Evolutionary conservation across 2,329 filamentous ascomycete genomes (phyloP).

Genomic region (Colletotrichum salicis): DNA sequence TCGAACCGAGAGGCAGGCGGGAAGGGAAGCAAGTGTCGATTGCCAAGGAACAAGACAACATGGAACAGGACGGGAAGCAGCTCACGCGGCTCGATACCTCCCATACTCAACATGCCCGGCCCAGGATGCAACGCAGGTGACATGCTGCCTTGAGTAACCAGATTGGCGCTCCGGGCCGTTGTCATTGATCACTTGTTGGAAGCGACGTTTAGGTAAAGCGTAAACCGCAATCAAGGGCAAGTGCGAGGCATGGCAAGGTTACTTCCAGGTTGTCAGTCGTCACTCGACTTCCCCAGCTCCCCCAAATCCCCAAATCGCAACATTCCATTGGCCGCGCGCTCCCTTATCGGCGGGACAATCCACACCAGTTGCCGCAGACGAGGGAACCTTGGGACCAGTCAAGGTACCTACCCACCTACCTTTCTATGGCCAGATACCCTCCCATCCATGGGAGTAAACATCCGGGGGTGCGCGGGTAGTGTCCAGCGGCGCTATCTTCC

Average conservation of each 20-base stretch:
- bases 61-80: not conserved
- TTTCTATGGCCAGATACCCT: not conserved
- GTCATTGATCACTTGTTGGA: not conserved
- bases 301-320: conserved; percentile 4
- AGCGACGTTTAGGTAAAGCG: not conserved
- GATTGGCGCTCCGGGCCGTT: not conserved
- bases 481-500: not conserved
- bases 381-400: conserved; percentile 20
- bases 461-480: not conserved
- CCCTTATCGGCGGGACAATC: conserved; percentile 30
- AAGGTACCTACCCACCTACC: not conserved
- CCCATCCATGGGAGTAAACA: not conserved
- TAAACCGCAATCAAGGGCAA: too few species aligned
- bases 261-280: not conserved
- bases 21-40: not conserved
- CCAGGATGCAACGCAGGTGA: too few species aligned
- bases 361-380: conserved; percentile 12
- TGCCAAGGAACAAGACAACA: not conserved
- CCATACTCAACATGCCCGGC: too few species aligned
- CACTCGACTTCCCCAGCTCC: not conserved
- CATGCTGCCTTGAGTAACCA: not conserved
- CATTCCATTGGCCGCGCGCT: conserved; percentile 21
- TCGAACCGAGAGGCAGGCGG: not conserved
- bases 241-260: not conserved
- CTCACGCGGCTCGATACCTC: not conserved